A percentile compares a stretch with the other conserved stretches of the same genome.
Conservation (phyloP, 116 monocot species). For the Zostera marina region DNA sequence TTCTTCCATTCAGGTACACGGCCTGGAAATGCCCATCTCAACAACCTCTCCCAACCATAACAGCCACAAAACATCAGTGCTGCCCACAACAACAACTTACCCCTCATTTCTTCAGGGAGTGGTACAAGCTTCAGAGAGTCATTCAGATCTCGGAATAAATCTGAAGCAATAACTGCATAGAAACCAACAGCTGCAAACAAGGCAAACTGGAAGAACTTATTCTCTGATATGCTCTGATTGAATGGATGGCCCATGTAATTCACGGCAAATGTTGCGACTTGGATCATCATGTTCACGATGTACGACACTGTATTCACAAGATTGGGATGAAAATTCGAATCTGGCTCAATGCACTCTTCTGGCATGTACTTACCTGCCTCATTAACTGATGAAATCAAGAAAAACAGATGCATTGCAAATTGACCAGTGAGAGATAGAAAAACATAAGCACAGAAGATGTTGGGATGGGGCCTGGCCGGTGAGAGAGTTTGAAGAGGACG, state of each 20-base stretch:
- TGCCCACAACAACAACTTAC: constrained; percentile 70
- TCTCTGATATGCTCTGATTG: constrained; percentile 83
- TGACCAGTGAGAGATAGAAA: constrained; percentile 88
- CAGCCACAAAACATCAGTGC: constrained; percentile 68
- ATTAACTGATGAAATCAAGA: constrained; percentile 72
- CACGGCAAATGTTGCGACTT: constrained; percentile 96
- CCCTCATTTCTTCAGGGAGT: constrained; percentile 70
- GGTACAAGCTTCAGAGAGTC: constrained; percentile 87
- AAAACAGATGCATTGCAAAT: constrained; percentile 82
- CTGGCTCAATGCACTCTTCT: constrained; percentile 96
- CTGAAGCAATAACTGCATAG: constrained; percentile 82
- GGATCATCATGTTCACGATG: constrained; percentile 99
- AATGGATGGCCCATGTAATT: constrained; percentile 98
- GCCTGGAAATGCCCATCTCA: constrained; percentile 82
- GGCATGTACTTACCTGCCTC: constrained; percentile 82
- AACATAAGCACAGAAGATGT: constrained; percentile 90
- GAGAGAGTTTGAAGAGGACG: constrained; percentile 82
- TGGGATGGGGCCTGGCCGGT: constrained; percentile 68
- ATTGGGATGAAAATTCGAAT: constrained; percentile 84
- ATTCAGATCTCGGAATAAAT: constrained; percentile 74
- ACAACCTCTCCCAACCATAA: constrained; percentile 77
- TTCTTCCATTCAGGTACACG: constrained; percentile 69
- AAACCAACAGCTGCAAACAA: constrained; percentile 60
- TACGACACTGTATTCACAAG: constrained; percentile 96
- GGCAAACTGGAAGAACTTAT: constrained; percentile 74